A percentile compares a stretch with the other conserved stretches of the same genome.
These are phyloP conservation scores for Colletotrichum kahawae DNA, from an alignment of 2,329 filamentous ascomycete species.

Conservation along the genomic window DNA sequence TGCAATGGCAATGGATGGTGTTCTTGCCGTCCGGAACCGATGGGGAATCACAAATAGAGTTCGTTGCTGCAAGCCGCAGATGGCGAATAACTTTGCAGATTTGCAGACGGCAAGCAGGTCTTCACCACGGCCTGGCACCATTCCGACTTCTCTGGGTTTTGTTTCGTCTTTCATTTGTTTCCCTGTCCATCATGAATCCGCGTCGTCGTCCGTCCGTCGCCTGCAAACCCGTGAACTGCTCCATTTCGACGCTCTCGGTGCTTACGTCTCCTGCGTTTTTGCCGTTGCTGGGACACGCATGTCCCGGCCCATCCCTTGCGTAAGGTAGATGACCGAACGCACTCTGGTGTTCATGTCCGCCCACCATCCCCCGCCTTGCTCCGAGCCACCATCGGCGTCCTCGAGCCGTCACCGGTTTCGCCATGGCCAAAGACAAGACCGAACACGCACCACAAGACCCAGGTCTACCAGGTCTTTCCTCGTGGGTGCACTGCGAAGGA, in stretches of 20 bases:
- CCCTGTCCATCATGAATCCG: not conserved
- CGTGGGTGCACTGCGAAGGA: not conserved
- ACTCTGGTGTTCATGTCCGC: not conserved
- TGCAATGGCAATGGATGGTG: not conserved
- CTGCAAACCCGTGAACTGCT: not conserved
- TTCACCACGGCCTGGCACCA: not conserved
- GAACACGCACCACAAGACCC: not conserved
- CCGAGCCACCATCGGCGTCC: not conserved
- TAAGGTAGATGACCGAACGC: not conserved
- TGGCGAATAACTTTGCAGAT: not conserved
- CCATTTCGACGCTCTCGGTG: not conserved
- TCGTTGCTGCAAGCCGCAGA: not conserved
- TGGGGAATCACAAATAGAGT: not conserved
- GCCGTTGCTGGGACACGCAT: not conserved
- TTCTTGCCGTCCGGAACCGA: not conserved
- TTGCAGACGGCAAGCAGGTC: not conserved
- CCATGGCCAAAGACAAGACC: not conserved
- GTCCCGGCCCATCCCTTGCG: not conserved
- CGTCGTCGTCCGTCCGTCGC: not conserved
- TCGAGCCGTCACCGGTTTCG: not conserved
- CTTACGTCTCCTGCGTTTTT: not conserved
- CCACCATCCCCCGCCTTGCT: not conserved
- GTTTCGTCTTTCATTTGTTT: not conserved
- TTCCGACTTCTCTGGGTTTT: not conserved
- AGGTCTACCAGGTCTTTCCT: not conserved